Percentiles rank a stretch among this genome's conserved stretches.
Conservation (phyloP, 805 yeast genomes). For the Yamadazyma scolyti region DNA sequence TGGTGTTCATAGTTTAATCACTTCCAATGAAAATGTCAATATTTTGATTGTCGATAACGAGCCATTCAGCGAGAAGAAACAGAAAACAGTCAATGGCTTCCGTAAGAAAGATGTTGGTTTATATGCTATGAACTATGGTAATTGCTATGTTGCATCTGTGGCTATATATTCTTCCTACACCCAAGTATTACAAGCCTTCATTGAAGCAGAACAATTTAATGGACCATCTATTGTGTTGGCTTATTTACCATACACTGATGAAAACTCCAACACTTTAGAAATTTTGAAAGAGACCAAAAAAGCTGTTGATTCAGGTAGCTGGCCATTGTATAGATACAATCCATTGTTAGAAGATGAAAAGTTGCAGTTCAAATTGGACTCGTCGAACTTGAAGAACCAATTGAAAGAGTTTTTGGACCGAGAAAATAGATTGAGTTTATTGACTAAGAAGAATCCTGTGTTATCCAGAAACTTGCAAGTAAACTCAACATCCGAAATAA, state of each 20-base stretch:
- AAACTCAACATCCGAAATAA: constrained; percentile 57
- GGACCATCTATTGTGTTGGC: constrained; percentile 94
- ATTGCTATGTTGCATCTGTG: constrained; percentile 87
- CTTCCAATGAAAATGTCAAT: constrained; percentile 75
- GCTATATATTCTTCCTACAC: constrained; percentile 93
- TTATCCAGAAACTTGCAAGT: constrained; percentile 70
- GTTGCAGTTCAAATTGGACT: constrained; percentile 76
- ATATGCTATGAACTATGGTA: constrained; percentile 90
- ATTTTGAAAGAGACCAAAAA: constrained; percentile 81
- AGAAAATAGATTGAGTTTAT: constrained; percentile 80
- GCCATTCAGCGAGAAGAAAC: constrained; percentile 47
- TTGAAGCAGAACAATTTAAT: constrained; percentile 83
- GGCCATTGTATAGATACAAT: constrained; percentile 90
- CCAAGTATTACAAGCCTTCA: constrained; percentile 81
- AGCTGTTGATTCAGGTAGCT: constrained; percentile 91
- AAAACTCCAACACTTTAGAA: constrained; percentile 63
- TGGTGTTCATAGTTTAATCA: constrained; percentile 80
- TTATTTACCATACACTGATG: constrained; percentile 72
- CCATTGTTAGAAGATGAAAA: constrained; percentile 52
- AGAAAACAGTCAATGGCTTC: constrained; percentile 32
- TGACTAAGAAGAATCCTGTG: constrained; percentile 67
- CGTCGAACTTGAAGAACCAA: constrained; percentile 74
- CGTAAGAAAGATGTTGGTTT: constrained; percentile 91
- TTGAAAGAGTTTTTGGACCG: constrained; percentile 79
- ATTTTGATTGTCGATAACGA: constrained; percentile 85